These are phyloP conservation scores for Asclepias syriaca DNA, from an alignment of 257 asterid genomes.

Conservation along the genomic window DNA sequence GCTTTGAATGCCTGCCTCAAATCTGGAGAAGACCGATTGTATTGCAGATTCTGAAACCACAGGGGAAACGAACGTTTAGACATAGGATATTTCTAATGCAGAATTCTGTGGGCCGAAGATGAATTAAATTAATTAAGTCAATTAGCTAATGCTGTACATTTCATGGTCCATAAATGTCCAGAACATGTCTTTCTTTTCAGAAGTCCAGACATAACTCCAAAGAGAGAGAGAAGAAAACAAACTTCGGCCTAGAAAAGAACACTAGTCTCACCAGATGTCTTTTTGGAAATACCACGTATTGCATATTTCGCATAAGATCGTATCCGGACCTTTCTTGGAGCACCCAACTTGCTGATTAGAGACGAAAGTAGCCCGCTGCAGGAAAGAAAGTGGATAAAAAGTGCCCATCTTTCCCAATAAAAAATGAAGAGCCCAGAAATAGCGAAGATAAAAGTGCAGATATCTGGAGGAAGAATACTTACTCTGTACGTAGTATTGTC, in stretches of 20 bases:
- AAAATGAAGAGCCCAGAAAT: not conserved
- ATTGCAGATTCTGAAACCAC: conserved; percentile 37
- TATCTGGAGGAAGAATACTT: conserved; percentile 22
- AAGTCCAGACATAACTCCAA: not conserved
- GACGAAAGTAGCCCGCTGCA: conserved; percentile 80
- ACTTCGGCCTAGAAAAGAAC: not conserved
- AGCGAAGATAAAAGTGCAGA: not conserved
- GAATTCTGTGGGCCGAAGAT: not conserved
- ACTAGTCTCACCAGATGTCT: conserved; percentile 45
- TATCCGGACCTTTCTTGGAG: conserved; percentile 62
- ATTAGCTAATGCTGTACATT: not conserved
- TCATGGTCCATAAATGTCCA: not conserved
- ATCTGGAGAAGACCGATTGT: conserved; percentile 24
- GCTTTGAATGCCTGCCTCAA: conserved; percentile 45
- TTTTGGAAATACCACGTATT: conserved; percentile 47
- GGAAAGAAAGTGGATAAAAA: not conserved
- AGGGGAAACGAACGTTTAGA: not conserved
- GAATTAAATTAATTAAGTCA: not conserved
- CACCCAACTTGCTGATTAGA: conserved; percentile 83
- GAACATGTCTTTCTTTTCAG: not conserved
- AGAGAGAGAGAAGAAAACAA: not conserved
- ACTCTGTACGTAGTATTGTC: conserved; percentile 76
- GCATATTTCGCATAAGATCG: conserved; percentile 76
- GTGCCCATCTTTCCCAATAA: not conserved
- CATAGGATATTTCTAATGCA: not conserved